Base-by-base conservation (phyloP, 2,329 filamentous ascomycete species). In the Cercospora sesami region DNA sequence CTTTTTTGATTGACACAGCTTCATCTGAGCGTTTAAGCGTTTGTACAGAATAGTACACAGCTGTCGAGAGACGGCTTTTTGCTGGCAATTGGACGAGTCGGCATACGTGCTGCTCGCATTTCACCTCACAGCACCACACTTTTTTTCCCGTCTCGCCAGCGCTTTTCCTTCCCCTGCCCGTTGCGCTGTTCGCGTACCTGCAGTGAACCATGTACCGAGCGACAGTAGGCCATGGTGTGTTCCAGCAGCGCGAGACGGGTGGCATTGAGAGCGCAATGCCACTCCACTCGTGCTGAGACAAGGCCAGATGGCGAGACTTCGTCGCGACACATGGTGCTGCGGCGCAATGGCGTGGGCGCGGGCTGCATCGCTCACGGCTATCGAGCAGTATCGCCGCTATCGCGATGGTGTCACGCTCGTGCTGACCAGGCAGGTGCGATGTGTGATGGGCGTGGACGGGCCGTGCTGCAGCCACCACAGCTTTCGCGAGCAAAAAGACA, bases 11-110 rank as follows among this genome's bases (percentile, higher is more conserved):
- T 36, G 42, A 30, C 42, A 68, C 64, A 66, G 67, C 67, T 64
- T 66, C 67, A 66, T 68, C 30, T 69, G 67, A 69, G 67, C 67
- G 67, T 69, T 69, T 39, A 51, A 65, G 67, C 64, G 67, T 51
- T 66, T 71, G 69, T 69, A 71, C 67, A 71, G 69, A 71, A 63
- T 69, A 71, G 65, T 67, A 71, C 65, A 65, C 62, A 18, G 53
- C n/a, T 62, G 28, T 65, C 61, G 68, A 62, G 62, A 55, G 62
- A 65, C 53, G 48, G 60, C 62, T 28, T 58, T 64, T 53, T 33
- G n/a, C 30, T 10, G n/a, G 58, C 64, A 48, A 61, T 64, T 62
- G 61, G 51, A 39, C 67, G 66, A 26, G 62, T 33, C 60, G 55
- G 53, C 53, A 58, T 28, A 39, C 55, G 61, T 31, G 23, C 48